phyloP scores from a whole-genome alignment of 202 grass and related monocot species.

The Panicum virgatum region DNA sequence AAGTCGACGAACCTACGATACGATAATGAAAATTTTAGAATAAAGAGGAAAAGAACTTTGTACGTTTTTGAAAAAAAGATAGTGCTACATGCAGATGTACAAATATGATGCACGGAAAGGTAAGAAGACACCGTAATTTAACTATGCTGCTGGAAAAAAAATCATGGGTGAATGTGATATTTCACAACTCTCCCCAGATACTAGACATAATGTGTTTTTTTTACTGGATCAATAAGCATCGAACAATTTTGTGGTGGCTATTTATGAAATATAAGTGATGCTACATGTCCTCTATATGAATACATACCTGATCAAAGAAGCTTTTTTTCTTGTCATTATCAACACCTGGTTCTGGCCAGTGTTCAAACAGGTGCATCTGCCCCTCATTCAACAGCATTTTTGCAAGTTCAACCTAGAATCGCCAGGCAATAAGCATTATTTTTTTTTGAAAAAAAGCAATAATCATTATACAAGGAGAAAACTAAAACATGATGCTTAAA shows the following conservation, averaged over 20 bases:
- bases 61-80: too few species aligned
- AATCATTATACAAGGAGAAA: too few species aligned
- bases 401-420: slow-evolving; percentile 65
- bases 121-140: not conserved
- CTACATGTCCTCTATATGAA: slow-evolving; percentile 15
- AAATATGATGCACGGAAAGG: not conserved
- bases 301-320: slow-evolving; percentile 76
- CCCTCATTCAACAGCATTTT: slow-evolving; percentile 68
- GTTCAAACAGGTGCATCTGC: slow-evolving; percentile 75
- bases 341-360: slow-evolving; percentile 70
- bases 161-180: not conserved
- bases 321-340: slow-evolving; percentile 65
- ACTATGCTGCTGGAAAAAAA: not conserved
- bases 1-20: slow-evolving; percentile 64
- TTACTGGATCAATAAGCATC: not conserved
- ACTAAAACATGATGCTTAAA: not conserved
- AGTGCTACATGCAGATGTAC: not conserved
- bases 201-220: not conserved
- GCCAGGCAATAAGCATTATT: not conserved
- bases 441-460: too few species aligned
- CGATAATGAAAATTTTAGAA: not conserved
- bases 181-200: not conserved
- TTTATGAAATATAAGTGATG: not conserved
- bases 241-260: not conserved
- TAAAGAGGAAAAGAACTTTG: not conserved